Percentiles rank a stretch among this genome's conserved stretches.
These are phyloP conservation scores for Pelargonium fulgidum DNA, from an alignment of 441 rosid species.

Conservation along the genomic window DNA sequence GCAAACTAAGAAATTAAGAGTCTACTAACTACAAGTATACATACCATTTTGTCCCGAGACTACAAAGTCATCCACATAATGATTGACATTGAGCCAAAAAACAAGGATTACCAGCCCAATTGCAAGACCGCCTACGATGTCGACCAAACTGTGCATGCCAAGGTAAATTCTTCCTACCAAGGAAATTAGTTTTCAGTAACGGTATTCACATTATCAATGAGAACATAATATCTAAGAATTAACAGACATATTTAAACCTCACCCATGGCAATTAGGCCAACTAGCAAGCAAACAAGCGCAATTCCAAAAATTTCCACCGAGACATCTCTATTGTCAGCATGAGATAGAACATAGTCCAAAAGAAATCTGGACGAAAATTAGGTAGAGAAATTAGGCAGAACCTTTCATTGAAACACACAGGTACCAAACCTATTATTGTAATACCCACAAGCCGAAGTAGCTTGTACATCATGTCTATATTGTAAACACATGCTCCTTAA, in stretches of 20 bases:
- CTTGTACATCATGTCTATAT: not conserved
- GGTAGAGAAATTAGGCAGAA: not conserved
- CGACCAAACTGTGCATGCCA: slow-evolving; percentile 94
- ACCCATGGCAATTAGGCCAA: slow-evolving; percentile 66
- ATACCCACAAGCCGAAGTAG: not conserved
- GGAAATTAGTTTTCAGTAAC: slow-evolving; percentile 25
- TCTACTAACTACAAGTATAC: slow-evolving; percentile 14
- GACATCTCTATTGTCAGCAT: slow-evolving; percentile 31
- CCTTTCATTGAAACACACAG: not conserved
- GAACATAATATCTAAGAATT: slow-evolving; percentile 1
- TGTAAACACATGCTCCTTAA: no score
- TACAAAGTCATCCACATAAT: slow-evolving; percentile 53
- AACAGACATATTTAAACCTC: slow-evolving; percentile 22
- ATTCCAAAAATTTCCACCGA: slow-evolving; percentile 43
- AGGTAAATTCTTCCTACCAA: slow-evolving; percentile 93
- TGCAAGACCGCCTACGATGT: slow-evolving; percentile 65
- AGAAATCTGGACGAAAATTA: slow-evolving; percentile 49
- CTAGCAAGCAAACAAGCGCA: slow-evolving; percentile 56
- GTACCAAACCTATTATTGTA: no score
- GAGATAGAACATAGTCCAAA: slow-evolving; percentile 52
- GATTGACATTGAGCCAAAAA: slow-evolving; percentile 58
- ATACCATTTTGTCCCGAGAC: slow-evolving; percentile 77
- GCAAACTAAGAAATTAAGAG: slow-evolving; percentile 2
- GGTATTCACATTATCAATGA: slow-evolving; percentile 9
- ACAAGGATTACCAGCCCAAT: slow-evolving; percentile 65